These are phyloP conservation scores for Malus hybrid DNA, from an alignment of 331 rosid genomes.

Conservation along the genomic window DNA sequence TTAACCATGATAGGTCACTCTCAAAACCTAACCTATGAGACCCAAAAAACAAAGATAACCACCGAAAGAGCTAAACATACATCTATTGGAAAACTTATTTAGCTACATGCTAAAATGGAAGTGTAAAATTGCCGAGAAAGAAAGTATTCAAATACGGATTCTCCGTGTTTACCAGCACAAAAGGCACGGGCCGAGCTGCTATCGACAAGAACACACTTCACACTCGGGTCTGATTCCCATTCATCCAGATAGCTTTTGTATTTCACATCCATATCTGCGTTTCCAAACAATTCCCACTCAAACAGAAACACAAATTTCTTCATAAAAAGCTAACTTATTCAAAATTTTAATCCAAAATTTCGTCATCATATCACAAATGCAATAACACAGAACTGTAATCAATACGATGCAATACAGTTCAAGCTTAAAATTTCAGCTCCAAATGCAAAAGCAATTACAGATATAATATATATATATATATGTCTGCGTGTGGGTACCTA, in stretches of 20 bases:
- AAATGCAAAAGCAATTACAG: neutral
- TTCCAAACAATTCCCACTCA: conserved; percentile 4
- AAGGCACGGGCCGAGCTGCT: conserved; percentile 91
- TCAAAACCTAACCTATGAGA: conserved; percentile 39
- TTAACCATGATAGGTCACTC: conserved; percentile 54
- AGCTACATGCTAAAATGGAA: neutral
- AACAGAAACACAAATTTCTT: neutral
- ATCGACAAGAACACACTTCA: conserved; percentile 80
- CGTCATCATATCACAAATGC: neutral
- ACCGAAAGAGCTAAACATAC: conserved; percentile 5
- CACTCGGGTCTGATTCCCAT: conserved; percentile 82
- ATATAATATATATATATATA: no score
- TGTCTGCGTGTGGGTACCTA: conserved; percentile 25
- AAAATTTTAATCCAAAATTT: neutral
- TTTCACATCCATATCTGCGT: conserved; percentile 84
- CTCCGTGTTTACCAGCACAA: conserved; percentile 65
- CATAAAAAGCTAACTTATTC: neutral
- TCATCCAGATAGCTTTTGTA: conserved; percentile 79
- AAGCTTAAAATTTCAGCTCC: neutral
- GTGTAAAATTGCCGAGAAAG: conserved; percentile 10
- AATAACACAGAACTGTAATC: neutral
- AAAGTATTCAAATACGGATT: neutral
- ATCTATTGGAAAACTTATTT: neutral
- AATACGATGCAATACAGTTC: neutral
- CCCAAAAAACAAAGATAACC: conserved; percentile 32